Conservation (phyloP, 192 early-diverging fungal species). For the Coemansia sp. region DNA sequence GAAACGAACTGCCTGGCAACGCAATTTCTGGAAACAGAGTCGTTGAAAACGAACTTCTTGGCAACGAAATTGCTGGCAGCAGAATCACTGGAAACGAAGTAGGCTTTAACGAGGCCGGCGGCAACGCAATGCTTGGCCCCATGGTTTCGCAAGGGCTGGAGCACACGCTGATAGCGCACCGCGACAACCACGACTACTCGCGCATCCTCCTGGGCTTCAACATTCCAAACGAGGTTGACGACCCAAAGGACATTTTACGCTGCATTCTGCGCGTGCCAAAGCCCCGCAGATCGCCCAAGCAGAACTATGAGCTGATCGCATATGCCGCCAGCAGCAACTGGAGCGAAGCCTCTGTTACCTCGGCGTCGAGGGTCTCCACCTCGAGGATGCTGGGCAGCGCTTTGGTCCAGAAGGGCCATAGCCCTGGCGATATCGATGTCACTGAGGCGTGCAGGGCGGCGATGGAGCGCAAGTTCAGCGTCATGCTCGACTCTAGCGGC, state of each 20-base stretch:
- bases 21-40: no score
- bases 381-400: background rate
- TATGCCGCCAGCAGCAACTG: constrained; percentile 32
- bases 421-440: constrained; percentile 22
- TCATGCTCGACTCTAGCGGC: constrained; percentile 31
- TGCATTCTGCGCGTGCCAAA: constrained; percentile 33
- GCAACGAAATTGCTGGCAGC: no score
- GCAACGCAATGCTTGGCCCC: constrained; percentile 5
- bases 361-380: constrained; percentile 8
- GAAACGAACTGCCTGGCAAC: no score
- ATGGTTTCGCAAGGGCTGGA: constrained; percentile 21
- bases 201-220: constrained; percentile 43
- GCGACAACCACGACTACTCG: constrained; percentile 10
- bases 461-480: constrained; percentile 21
- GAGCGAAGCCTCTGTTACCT: constrained; percentile 31
- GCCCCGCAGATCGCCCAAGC: constrained; percentile 8
- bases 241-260: constrained; percentile 14
- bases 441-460: constrained; percentile 29
- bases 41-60: no score
- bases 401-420: constrained; percentile 2
- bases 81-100: no score
- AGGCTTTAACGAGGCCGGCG: no score
- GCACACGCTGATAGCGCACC: constrained; percentile 16
- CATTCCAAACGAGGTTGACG: constrained; percentile 11
- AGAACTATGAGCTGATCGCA: constrained; percentile 25